Evolutionary conservation across 164 flowering plant genomes (phyloP), one percentile per base, ranked within the genome.

Genomic region (Sedum album): DNA sequence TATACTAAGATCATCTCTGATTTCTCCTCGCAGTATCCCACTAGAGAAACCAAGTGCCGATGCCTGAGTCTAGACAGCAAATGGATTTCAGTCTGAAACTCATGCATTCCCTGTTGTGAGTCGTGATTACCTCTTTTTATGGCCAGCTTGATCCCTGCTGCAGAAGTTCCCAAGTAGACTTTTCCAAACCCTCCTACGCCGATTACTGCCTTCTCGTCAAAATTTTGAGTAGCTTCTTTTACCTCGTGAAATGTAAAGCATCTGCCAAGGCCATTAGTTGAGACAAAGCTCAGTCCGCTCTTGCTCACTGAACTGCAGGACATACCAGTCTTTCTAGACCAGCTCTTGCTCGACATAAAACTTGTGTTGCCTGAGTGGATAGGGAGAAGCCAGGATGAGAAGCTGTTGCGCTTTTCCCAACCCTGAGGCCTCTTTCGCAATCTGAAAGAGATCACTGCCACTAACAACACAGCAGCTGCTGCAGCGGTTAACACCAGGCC

Each of bases 101-200:
- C 96, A 39, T 83, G 86, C 18, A 91, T 80, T 10, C 98, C 98
- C 67, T 93, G 98, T 33, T 88, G 84, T 0, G 94, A 88, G 2
- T 81, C 77, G 0, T 84, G 79, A 69, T 79, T 91, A 2, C 89
- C 98, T 21, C 98, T 61, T 71, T 91, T 91, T 5, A 93, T 79
- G 0, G 97, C 98, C 17, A 91, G 71, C 68, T 83, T 80, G 2
- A 82, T 86, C 11, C 93, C 96, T 60, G 82, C 91, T 5, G 82
- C 91, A 41, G 79, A n/a, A 10, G 63, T 80, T 0, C 94, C 97
- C 1, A 88, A 42, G 70, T 86, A 93, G 18, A 91, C 97, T 69
- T 93, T 93, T 10, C 98, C 97, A 41, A 93, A 93, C n/a, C 96
- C 98, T 15, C 98, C 97, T 20, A 91, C 88, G 0, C 98, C 97